These are phyloP conservation scores for Xylaria sp. DNA, from an alignment of 2,329 filamentous ascomycete species.

Conservation along the genomic window DNA sequence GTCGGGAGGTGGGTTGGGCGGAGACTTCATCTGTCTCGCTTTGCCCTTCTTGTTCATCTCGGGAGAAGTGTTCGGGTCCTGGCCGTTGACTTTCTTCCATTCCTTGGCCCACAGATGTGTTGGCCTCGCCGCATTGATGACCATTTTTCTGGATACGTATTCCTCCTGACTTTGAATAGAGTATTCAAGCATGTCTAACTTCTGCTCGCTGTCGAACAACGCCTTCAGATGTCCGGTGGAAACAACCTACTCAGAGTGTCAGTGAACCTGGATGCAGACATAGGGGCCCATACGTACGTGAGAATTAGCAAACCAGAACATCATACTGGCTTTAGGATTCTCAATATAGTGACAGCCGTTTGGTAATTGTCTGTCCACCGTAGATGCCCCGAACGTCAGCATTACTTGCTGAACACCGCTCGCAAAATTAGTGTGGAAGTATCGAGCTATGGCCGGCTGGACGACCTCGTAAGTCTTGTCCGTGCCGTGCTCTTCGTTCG, in stretches of 20 bases:
- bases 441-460: constrained; percentile 74
- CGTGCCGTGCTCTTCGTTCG: constrained; percentile 45
- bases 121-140: constrained; percentile 57
- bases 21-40: constrained; percentile 53
- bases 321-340: constrained; percentile 69
- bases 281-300: constrained; percentile 55
- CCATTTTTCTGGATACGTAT: constrained; percentile 66
- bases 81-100: constrained; percentile 54
- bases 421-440: constrained; percentile 83
- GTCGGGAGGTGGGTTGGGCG: constrained; percentile 53
- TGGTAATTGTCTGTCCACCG: constrained; percentile 49
- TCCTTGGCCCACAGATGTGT: constrained; percentile 61
- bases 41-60: constrained; percentile 66
- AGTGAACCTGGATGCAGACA: background rate
- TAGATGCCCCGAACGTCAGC: constrained; percentile 69
- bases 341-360: constrained; percentile 69
- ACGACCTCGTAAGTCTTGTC: constrained; percentile 85
- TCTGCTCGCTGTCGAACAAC: constrained; percentile 72
- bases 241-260: constrained; percentile 52
- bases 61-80: constrained; percentile 54
- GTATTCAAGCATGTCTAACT: constrained; percentile 82
- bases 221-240: constrained; percentile 71
- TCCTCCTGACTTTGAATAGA: constrained; percentile 72
- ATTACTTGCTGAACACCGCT: constrained; percentile 83
- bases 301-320: constrained; percentile 82